phyloP scores from a whole-genome alignment of 495 filamentous ascomycete genomes.

The Talaromyces stipitatus region DNA sequence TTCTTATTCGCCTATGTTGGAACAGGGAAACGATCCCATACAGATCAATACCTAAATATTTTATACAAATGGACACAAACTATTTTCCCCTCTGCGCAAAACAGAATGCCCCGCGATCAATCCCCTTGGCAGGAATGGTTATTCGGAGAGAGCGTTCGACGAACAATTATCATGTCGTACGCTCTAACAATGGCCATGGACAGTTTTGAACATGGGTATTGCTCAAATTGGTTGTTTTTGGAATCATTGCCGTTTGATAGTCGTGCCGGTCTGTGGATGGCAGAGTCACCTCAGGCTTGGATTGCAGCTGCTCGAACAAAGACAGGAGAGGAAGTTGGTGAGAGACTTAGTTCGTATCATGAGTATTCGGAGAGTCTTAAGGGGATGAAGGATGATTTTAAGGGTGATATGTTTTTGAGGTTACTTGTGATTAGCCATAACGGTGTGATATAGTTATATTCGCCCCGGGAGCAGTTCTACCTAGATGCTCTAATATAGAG shows the following conservation, averaged over 20 bases:
- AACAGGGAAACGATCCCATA: background rate
- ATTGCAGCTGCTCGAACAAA: background rate
- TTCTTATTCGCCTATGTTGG: background rate
- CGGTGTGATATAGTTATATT: background rate
- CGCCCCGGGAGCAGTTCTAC: no score
- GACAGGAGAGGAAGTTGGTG: background rate
- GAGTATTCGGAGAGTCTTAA: background rate
- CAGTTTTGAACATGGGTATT: background rate
- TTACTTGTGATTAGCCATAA: background rate
- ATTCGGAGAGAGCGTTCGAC: background rate
- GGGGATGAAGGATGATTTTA: background rate
- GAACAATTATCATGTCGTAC: slow-evolving; percentile 2
- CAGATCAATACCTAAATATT: background rate
- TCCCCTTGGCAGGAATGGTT: background rate
- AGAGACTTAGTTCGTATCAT: background rate
- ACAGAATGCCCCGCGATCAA: background rate
- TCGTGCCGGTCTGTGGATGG: slow-evolving; percentile 1
- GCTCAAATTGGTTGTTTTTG: background rate
- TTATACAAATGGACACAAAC: background rate
- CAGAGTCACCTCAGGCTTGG: slow-evolving; percentile 1
- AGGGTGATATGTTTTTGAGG: background rate
- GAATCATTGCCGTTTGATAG: background rate
- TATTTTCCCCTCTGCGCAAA: background rate
- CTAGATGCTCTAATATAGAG: no score
- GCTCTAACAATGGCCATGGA: background rate